These are phyloP conservation scores for Boletellus ananas DNA, from an alignment of 768 basidiomycete genomes.

Conservation along the genomic window DNA sequence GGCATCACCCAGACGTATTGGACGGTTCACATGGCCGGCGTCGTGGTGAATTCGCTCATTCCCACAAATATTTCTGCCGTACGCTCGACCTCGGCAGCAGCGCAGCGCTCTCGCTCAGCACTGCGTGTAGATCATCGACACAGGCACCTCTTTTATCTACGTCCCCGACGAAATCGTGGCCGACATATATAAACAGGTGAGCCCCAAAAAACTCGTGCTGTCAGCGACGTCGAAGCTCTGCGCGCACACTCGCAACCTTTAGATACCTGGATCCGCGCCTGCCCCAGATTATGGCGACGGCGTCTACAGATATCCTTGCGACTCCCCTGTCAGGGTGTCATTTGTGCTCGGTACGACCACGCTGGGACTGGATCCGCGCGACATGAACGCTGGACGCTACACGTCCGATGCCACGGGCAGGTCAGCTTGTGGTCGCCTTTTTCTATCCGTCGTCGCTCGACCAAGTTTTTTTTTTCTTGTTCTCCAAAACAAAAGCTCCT, in stretches of 20 bases:
- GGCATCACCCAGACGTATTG: constrained; percentile 51
- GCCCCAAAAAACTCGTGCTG: neutral
- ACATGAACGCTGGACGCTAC: constrained; percentile 55
- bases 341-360: constrained; percentile 43
- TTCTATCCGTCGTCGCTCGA: no score
- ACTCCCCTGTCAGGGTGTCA: constrained; percentile 30
- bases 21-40: constrained; percentile 48
- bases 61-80: constrained; percentile 7
- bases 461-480: no score
- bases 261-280: constrained; percentile 49
- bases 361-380: constrained; percentile 41
- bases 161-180: constrained; percentile 42
- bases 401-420: constrained; percentile 19
- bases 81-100: constrained; percentile 8
- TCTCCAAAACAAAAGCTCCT: constrained; percentile 25
- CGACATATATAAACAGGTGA: constrained; percentile 45
- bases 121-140: constrained; percentile 54
- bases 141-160: constrained; percentile 66
- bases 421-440: constrained; percentile 11
- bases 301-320: constrained; percentile 57
- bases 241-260: neutral
- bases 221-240: no score
- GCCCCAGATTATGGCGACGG: constrained; percentile 44
- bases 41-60: constrained; percentile 34
- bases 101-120: neutral